Evolutionary conservation across 1,284 basidiomycete species (phyloP).

Genomic region (Ustilago cynodontis): DNA sequence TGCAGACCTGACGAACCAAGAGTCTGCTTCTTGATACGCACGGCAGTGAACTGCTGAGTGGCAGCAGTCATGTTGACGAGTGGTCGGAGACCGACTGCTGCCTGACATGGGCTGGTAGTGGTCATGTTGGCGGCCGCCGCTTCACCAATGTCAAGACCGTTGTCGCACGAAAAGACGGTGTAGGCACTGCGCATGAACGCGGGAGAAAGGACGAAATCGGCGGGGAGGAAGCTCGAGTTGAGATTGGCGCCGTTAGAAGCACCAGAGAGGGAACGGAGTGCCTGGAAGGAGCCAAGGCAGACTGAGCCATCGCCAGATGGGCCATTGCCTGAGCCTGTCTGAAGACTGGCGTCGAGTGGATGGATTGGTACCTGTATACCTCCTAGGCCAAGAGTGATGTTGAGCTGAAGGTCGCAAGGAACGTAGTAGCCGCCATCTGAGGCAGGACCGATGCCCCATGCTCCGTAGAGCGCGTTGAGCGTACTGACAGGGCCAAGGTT

Average conservation of each 20-base stretch:
- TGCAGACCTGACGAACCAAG: constrained; percentile 51
- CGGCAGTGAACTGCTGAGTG: constrained; percentile 56
- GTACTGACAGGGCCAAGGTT: constrained; percentile 52
- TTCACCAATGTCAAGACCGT: constrained; percentile 27
- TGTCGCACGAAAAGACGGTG: constrained; percentile 59
- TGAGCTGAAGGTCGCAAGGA: constrained; percentile 56
- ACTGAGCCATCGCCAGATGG: constrained; percentile 26
- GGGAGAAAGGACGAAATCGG: constrained; percentile 61
- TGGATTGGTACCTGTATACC: constrained; percentile 57
- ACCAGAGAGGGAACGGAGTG: constrained; percentile 44
- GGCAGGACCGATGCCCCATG: constrained; percentile 59
- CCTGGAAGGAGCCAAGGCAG: constrained; percentile 65
- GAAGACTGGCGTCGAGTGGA: constrained; percentile 59
- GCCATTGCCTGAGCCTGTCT: constrained; percentile 31
- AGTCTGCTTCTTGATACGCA: constrained; percentile 58
- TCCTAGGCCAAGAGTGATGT: constrained; percentile 56
- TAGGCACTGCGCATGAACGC: constrained; percentile 64
- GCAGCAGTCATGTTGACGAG: constrained; percentile 56
- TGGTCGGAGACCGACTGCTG: constrained; percentile 51
- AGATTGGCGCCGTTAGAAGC: constrained; percentile 34
- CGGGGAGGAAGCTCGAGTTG: constrained; percentile 46
- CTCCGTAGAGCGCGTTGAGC: constrained; percentile 63
- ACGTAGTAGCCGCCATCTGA: constrained; percentile 62
- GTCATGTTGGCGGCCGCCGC: constrained; percentile 30
- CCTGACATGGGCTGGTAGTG: constrained; percentile 44